These are phyloP conservation scores for Leccinum barrowsii DNA, from an alignment of 768 basidiomycete genomes.

Conservation along the genomic window DNA sequence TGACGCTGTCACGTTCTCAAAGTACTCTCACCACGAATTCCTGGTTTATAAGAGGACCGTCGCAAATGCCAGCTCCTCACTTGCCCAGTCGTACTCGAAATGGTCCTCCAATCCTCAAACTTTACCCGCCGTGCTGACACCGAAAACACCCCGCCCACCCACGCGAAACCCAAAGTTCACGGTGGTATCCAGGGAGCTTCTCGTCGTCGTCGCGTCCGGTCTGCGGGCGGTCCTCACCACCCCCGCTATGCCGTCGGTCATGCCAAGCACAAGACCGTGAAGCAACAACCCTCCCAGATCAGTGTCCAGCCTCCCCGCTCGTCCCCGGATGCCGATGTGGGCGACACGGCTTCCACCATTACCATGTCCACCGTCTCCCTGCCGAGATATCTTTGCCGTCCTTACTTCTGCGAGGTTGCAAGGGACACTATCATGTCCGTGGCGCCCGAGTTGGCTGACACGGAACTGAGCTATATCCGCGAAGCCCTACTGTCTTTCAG, in stretches of 20 bases:
- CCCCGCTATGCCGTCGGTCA: slow-evolving; percentile 36
- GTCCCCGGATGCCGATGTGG: slow-evolving; percentile 2
- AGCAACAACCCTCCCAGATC: slow-evolving; percentile 17
- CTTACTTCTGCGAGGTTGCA: slow-evolving; percentile 11
- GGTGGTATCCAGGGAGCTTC: slow-evolving; percentile 32
- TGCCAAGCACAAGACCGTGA: slow-evolving; percentile 35
- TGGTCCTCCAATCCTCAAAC: slow-evolving; percentile 28
- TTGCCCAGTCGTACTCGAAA: background rate
- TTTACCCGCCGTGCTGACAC: slow-evolving; percentile 22
- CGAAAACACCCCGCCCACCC: slow-evolving; percentile 35
- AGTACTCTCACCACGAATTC: slow-evolving; percentile 9
- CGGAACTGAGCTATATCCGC: slow-evolving; percentile 24
- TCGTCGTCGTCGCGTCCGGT: slow-evolving; percentile 40
- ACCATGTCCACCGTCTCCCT: slow-evolving; percentile 13
- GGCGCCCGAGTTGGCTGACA: slow-evolving; percentile 28
- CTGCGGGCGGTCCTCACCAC: slow-evolving; percentile 25
- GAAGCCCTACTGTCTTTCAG: slow-evolving; percentile 28
- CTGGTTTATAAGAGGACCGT: slow-evolving; percentile 26
- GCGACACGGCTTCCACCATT: slow-evolving; percentile 5
- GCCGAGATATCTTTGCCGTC: slow-evolving; percentile 26
- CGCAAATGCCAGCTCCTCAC: background rate
- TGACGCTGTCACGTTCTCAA: slow-evolving; percentile 23
- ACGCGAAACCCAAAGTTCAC: slow-evolving; percentile 17
- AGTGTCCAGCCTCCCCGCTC: slow-evolving; percentile 29
- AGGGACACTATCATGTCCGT: slow-evolving; percentile 13